Conservation (phyloP, 2,329 filamentous ascomycete species). For the Ophiostoma pallidulum region DNA sequence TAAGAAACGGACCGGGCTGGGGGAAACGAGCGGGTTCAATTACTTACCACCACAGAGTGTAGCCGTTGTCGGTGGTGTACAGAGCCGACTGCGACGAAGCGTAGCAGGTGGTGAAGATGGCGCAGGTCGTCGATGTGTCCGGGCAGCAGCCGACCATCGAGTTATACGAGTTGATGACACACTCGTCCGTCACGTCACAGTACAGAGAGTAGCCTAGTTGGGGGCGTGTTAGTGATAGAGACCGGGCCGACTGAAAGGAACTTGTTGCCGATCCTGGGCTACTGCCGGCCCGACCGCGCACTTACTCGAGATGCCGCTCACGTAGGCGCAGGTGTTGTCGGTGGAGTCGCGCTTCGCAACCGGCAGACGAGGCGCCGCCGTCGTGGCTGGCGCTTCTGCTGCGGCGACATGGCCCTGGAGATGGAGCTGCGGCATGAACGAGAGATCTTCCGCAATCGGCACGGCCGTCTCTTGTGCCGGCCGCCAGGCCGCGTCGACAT, state of each 20-base stretch:
- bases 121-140: conserved; percentile 17
- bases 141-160: conserved; percentile 26
- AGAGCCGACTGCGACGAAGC: conserved; percentile 18
- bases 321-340: conserved; percentile 26
- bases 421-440: conserved; percentile 16
- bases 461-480: conserved; percentile 20
- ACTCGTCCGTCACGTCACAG: conserved; percentile 20
- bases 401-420: neutral
- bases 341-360: conserved; percentile 18
- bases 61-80: conserved; percentile 20
- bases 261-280: too few relatives aligned
- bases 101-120: conserved; percentile 22
- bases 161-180: conserved; percentile 23
- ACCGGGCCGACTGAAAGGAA: neutral
- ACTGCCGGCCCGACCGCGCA: neutral
- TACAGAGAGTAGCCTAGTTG: conserved; percentile 19
- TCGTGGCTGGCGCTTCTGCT: conserved; percentile 15
- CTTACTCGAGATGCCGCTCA: conserved; percentile 21
- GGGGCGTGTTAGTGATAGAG: too few relatives aligned
- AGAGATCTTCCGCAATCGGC: conserved; percentile 7
- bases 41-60: conserved; percentile 26
- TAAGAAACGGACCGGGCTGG: neutral
- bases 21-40: neutral
- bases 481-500: conserved; percentile 16
- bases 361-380: conserved; percentile 12